phyloP scores from a whole-genome alignment of 176 grass and related monocot species.

The Coix lacrymajobi region DNA sequence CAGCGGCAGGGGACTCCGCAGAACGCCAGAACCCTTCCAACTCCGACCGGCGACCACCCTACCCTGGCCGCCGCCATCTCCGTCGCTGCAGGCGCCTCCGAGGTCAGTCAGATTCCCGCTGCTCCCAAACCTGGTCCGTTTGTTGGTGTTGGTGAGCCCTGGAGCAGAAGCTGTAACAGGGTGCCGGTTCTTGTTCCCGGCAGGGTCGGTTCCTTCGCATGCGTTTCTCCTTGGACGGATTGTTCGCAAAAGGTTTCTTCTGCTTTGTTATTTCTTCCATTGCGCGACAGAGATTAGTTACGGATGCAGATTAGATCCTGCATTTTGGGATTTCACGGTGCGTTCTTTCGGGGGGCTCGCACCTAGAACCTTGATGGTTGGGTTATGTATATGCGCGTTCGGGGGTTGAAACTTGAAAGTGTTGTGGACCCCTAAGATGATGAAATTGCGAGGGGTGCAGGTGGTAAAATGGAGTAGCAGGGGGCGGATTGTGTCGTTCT shows the following conservation, averaged over 20 bases:
- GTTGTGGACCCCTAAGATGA: neutral
- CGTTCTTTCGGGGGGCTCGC: neutral
- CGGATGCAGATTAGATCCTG: neutral
- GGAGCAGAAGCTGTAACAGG: neutral
- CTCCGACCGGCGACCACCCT: neutral
- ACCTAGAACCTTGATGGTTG: neutral
- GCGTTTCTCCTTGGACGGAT: neutral
- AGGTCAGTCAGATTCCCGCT: neutral
- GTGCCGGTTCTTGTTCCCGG: neutral
- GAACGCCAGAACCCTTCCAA: neutral
- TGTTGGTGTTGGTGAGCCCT: neutral
- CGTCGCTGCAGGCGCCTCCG: neutral
- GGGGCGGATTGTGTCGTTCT: neutral
- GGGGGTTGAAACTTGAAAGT: neutral
- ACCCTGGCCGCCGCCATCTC: neutral
- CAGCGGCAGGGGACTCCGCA: neutral
- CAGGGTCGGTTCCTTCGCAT: neutral
- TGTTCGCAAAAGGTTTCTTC: neutral
- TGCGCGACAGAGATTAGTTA: neutral
- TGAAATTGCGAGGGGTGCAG: neutral
- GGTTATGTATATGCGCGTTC: neutral
- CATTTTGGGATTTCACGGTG: neutral
- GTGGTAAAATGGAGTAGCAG: neutral
- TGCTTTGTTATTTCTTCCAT: neutral
- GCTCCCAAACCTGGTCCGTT: neutral